Conservation (phyloP, 163 green algal genomes). For the Prototheca wickerhamii region DNA sequence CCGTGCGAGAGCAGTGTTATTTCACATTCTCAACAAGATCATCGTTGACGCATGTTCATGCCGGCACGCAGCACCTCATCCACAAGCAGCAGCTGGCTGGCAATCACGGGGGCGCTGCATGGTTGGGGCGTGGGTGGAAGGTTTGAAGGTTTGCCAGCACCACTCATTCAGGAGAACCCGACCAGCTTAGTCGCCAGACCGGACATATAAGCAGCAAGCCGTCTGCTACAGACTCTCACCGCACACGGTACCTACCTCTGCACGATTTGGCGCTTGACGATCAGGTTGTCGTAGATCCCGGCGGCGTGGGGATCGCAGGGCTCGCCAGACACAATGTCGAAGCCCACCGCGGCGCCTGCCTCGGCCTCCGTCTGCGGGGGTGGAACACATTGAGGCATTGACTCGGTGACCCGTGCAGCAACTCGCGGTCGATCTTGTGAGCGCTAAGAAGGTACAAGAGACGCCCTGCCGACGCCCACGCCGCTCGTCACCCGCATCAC, state of each 20-base stretch:
- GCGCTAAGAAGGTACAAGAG: too few species aligned
- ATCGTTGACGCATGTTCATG: slow-evolving; percentile 84
- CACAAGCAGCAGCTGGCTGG: slow-evolving; percentile 88
- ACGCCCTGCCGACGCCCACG: too few species aligned
- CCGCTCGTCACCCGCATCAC: too few species aligned
- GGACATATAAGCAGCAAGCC: neutral
- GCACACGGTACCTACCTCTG: slow-evolving; percentile 29
- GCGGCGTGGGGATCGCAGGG: slow-evolving; percentile 68
- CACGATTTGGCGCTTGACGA: slow-evolving; percentile 90
- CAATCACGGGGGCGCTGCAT: slow-evolving; percentile 81
- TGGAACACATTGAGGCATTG: neutral
- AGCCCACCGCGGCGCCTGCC: slow-evolving; percentile 65
- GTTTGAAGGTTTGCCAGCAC: too few species aligned
- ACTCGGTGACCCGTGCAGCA: too few species aligned
- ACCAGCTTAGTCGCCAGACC: neutral
- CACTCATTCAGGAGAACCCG: too few species aligned
- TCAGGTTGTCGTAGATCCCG: slow-evolving; percentile 85
- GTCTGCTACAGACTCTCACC: neutral
- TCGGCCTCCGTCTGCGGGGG: slow-evolving; percentile 65
- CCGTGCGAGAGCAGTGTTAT: too few species aligned
- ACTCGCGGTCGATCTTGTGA: too few species aligned
- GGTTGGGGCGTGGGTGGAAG: neutral
- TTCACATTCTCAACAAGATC: too few species aligned
- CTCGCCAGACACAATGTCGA: slow-evolving; percentile 87
- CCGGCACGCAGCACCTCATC: slow-evolving; percentile 97